Conservation (phyloP, 176 grass and related monocot species). For the Zoysia pacifica region DNA sequence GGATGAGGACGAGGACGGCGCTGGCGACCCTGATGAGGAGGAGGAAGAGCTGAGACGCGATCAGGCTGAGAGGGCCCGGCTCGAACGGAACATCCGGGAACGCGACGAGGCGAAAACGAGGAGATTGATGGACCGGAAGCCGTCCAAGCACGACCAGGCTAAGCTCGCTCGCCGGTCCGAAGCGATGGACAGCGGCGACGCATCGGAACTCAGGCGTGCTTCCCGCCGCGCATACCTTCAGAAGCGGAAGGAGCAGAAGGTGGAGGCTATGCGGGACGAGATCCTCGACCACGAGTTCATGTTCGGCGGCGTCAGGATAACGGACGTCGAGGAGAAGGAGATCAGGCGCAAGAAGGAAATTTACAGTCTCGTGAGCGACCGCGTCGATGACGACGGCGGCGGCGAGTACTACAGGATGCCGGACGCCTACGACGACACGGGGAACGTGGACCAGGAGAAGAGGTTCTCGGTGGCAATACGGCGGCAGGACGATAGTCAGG, state of each 20-base stretch:
- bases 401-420: constrained; percentile 43
- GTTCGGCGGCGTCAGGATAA: constrained; percentile 31
- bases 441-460: constrained; percentile 32
- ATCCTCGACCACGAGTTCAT: constrained; percentile 21
- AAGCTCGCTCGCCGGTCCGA: constrained; percentile 31
- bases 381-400: neutral
- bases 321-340: constrained; percentile 32
- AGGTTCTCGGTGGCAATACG: constrained; percentile 30
- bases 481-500: constrained; percentile 3
- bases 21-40: neutral
- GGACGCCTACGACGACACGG: constrained; percentile 39
- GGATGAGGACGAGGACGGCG: constrained; percentile 10
- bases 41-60: constrained; percentile 43
- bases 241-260: constrained; percentile 22
- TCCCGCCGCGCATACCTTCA: constrained; percentile 29
- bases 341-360: constrained; percentile 22
- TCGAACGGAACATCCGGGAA: constrained; percentile 36
- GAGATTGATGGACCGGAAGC: constrained; percentile 19
- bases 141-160: constrained; percentile 13
- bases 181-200: constrained; percentile 13
- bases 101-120: constrained; percentile 40
- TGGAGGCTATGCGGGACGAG: neutral
- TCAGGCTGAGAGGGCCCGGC: constrained; percentile 30
- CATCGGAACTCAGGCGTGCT: constrained; percentile 14
- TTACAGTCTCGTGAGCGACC: neutral